phyloP scores from a whole-genome alignment of 192 early-diverging fungal species.

The Linnemannia elongata region DNA sequence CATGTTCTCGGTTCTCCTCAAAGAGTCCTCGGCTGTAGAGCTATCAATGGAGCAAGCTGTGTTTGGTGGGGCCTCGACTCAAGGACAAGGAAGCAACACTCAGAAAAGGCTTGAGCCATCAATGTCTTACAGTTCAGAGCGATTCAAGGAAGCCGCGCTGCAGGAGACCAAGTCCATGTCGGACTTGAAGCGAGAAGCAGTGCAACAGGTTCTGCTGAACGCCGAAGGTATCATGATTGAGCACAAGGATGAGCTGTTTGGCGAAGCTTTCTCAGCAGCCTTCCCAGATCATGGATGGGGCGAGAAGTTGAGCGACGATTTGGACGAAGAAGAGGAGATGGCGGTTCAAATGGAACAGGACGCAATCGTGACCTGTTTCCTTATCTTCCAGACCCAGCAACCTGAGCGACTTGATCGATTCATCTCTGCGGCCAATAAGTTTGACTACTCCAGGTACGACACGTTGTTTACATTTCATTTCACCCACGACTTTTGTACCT shows the following conservation, averaged over 20 bases:
- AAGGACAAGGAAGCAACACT: not conserved
- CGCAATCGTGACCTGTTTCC: slow-evolving; percentile 37
- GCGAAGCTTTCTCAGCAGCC: slow-evolving; percentile 24
- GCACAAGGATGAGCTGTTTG: slow-evolving; percentile 21
- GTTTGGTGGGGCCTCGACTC: not conserved
- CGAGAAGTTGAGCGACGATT: not conserved
- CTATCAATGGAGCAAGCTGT: not conserved
- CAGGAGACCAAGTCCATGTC: slow-evolving; percentile 32
- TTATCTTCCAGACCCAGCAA: slow-evolving; percentile 13
- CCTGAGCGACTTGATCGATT: slow-evolving; percentile 3
- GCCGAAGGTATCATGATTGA: slow-evolving; percentile 34
- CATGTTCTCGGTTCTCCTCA: slow-evolving; percentile 25
- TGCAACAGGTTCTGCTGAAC: slow-evolving; percentile 15
- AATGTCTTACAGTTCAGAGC: not conserved
- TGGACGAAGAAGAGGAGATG: slow-evolving; percentile 38
- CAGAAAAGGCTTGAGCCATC: not conserved
- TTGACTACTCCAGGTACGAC: slow-evolving; percentile 37
- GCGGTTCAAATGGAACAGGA: slow-evolving; percentile 46
- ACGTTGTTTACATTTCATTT: not conserved
- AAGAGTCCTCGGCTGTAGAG: slow-evolving; percentile 5
- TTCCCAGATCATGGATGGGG: slow-evolving; percentile 43
- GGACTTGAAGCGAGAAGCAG: slow-evolving; percentile 24
- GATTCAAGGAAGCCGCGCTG: slow-evolving; percentile 9
- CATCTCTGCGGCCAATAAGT: slow-evolving; percentile 23
- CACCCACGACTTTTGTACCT: no score